Conservation (phyloP, 108 stramenopile genomes). For the Pseudonitzschia multiseries region DNA sequence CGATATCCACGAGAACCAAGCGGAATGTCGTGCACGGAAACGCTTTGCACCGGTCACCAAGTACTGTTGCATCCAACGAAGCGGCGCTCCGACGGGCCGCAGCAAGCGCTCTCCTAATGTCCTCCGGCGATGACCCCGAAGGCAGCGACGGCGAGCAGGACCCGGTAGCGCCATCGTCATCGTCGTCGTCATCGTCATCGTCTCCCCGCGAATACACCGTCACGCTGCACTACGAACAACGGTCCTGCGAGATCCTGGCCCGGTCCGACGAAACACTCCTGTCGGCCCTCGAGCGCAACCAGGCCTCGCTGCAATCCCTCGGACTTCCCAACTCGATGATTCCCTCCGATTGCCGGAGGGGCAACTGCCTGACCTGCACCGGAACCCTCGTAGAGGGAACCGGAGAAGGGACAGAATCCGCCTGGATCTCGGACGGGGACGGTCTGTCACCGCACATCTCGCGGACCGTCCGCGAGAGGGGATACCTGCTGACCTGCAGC, state of each 20-base stretch:
- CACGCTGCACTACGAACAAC: constrained; percentile 34
- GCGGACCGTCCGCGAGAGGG: constrained; percentile 31
- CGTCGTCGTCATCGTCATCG: too few relatives aligned
- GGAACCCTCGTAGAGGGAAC: constrained; percentile 24
- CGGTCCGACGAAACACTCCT: constrained; percentile 39
- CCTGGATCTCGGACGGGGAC: constrained; percentile 33
- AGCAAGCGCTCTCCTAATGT: too few relatives aligned
- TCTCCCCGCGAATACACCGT: constrained; percentile 13
- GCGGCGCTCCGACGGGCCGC: too few relatives aligned
- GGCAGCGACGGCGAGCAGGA: too few relatives aligned
- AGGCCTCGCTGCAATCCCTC: constrained; percentile 23
- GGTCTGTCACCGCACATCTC: constrained; percentile 62
- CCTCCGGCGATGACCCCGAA: too few relatives aligned
- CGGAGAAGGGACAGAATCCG: not conserved
- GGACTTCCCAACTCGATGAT: constrained; percentile 43
- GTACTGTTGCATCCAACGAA: too few relatives aligned
- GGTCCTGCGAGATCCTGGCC: constrained; percentile 25
- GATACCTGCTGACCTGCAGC: constrained; percentile 65
- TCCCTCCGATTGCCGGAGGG: constrained; percentile 72
- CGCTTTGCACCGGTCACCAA: too few relatives aligned
- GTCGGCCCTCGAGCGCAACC: constrained; percentile 39
- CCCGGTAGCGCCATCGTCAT: too few relatives aligned
- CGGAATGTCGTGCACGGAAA: too few relatives aligned
- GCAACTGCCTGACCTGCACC: constrained; percentile 77
- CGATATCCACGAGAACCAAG: too few relatives aligned